Percentiles rank a stretch among this genome's conserved stretches.
Conservation (phyloP, 306 rosid species). For the Quercus robur region DNA sequence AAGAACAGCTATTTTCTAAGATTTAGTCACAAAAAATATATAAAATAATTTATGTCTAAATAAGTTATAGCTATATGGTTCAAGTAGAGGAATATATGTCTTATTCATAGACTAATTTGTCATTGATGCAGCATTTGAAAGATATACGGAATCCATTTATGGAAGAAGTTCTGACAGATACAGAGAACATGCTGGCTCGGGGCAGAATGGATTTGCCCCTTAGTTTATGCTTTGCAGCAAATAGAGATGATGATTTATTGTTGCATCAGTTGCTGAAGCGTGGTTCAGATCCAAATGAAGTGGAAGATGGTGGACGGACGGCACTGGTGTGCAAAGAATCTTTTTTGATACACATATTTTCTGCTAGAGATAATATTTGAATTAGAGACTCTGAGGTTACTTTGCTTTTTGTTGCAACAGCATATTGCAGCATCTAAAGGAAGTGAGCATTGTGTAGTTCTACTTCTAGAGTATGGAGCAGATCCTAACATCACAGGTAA, state of each 20-base stretch:
- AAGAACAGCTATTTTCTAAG: background rate
- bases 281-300: conserved; percentile 70
- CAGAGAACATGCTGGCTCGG: conserved; percentile 50
- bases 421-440: conserved; percentile 67
- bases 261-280: conserved; percentile 43
- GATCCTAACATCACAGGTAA: conserved; percentile 64
- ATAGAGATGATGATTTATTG: conserved; percentile 45
- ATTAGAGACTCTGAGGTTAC: background rate
- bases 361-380: background rate
- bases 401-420: conserved; percentile 35
- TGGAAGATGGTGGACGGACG: conserved; percentile 46
- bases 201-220: conserved; percentile 64
- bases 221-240: conserved; percentile 62
- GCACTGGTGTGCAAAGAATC: conserved; percentile 49
- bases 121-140: conserved; percentile 48
- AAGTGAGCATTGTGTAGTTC: conserved; percentile 38
- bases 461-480: conserved; percentile 58
- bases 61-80: background rate
- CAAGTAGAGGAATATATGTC: conserved; percentile 5
- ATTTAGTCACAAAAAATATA: background rate
- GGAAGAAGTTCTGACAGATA: conserved; percentile 47
- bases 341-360: background rate
- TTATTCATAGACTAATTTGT: background rate
- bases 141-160: conserved; percentile 30
- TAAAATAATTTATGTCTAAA: background rate